Evolutionary conservation across 2,329 filamentous ascomycete genomes (phyloP).

Genomic region (Exophiala aquamarina): DNA sequence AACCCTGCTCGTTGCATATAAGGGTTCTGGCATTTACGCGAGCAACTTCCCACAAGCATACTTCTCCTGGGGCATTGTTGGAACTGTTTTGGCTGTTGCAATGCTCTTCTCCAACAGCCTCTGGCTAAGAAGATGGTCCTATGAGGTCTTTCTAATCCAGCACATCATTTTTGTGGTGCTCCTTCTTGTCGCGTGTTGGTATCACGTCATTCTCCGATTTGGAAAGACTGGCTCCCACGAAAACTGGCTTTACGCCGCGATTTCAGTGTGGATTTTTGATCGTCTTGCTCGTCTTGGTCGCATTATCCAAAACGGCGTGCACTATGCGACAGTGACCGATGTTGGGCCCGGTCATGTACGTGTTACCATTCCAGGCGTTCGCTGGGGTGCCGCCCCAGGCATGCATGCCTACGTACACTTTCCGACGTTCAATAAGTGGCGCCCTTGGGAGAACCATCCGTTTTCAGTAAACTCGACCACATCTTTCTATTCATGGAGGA

Average conservation of each 20-base stretch:
- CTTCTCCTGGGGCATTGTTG: conserved; percentile 39
- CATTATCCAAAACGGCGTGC: conserved; percentile 39
- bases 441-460: conserved; percentile 56
- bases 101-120: conserved; percentile 35
- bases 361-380: conserved; percentile 39
- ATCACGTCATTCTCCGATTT: conserved; percentile 42
- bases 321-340: conserved; percentile 21
- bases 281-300: conserved; percentile 42
- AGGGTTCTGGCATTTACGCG: conserved; percentile 16
- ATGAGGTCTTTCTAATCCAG: conserved; percentile 36
- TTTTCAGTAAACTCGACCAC: conserved; percentile 39
- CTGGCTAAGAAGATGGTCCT: conserved; percentile 31
- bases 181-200: conserved; percentile 36
- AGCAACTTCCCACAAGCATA: conserved; percentile 29
- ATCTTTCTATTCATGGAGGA: no score
- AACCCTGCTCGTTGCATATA: conserved; percentile 25
- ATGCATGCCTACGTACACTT: conserved; percentile 51
- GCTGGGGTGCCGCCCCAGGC: conserved; percentile 30
- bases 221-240: conserved; percentile 41
- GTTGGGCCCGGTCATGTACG: conserved; percentile 18
- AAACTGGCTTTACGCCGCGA: conserved; percentile 45
- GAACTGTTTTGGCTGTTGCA: conserved; percentile 28
- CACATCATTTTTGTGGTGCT: conserved; percentile 35
- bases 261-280: conserved; percentile 49
- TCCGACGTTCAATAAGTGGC: conserved; percentile 43